phyloP scores from a whole-genome alignment of 495 filamentous ascomycete species.

The Haplographium delicatum region DNA sequence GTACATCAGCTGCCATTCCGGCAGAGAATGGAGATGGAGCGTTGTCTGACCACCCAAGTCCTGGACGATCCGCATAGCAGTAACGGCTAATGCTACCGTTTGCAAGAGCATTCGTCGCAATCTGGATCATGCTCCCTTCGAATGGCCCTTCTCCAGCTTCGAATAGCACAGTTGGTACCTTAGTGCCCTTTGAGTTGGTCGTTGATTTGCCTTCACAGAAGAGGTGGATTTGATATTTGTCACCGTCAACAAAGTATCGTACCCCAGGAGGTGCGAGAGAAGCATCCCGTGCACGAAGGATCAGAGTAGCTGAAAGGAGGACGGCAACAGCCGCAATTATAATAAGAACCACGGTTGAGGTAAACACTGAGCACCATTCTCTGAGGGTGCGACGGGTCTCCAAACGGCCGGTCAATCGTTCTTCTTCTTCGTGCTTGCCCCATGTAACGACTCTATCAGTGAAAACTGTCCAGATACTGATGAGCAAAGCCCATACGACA shows the following conservation, averaged over 20 bases:
- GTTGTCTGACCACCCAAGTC: conserved; percentile 85
- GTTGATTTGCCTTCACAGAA: conserved; percentile 69
- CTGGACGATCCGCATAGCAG: conserved; percentile 94
- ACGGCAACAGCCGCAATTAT: conserved; percentile 59
- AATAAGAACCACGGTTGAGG: conserved; percentile 63
- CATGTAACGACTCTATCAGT: conserved; percentile 64
- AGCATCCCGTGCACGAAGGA: conserved; percentile 70
- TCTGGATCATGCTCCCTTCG: conserved; percentile 69
- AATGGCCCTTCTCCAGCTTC: conserved; percentile 76
- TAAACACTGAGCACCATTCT: conserved; percentile 80
- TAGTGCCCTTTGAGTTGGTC: conserved; percentile 42
- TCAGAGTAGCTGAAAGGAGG: conserved; percentile 72
- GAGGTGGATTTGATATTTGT: conserved; percentile 81
- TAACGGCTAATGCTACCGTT: conserved; percentile 79
- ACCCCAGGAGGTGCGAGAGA: conserved; percentile 65
- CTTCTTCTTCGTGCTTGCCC: conserved; percentile 89
- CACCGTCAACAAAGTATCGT: conserved; percentile 69
- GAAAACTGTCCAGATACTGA: conserved; percentile 56
- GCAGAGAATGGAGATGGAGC: conserved; percentile 89
- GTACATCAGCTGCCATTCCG: conserved; percentile 78
- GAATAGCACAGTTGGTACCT: conserved; percentile 65
- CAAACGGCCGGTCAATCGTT: conserved; percentile 82
- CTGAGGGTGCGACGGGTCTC: conserved; percentile 75
- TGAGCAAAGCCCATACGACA: conserved; percentile 68
- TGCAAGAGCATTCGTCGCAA: conserved; percentile 58